Base-by-base conservation (phyloP, 2,329 filamentous ascomycete species). In the Claviceps sp. region DNA sequence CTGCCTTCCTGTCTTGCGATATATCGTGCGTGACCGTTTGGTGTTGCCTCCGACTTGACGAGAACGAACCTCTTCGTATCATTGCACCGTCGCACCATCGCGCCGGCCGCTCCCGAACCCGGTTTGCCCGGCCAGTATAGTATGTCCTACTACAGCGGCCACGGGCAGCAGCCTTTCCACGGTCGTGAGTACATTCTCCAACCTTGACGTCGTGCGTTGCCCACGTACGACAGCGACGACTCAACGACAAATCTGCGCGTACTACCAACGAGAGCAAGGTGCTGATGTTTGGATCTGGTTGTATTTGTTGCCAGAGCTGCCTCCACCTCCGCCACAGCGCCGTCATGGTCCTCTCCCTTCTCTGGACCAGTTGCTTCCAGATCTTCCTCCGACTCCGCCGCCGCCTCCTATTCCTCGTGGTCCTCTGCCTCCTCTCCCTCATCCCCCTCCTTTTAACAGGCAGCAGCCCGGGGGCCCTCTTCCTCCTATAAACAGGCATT, bases 131-230 rank as follows among this genome's bases (percentile, higher is more conserved):
- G 5, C 24, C 47, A 40, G 20, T 56, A 70, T 69, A 22, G 16
- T 57, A 70, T 70, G 67, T 67, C 67, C 50, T 67, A 69, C 53
- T 64, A 62, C 47, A 58, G 59, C 54, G 59, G 59, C 55, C 60
- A 62, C 50, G 57, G 58, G 37, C 61, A 59, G 37, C 48, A 50
- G 42, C 42, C 42, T 55, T 58, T 61, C 40, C 62, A 63, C 55
- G 66, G 67, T 58, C 67, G 67, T 70, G 51, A 64, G 67, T 68
- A 47, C 9, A 45, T n/a, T 26, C 24, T n/a, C 16, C 22, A 18
- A 22, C 34, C 5, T 18, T 13, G n/a, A 30, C 34, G 22, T 13
- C 8, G 8, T 41, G 40, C 48, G 9, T 22, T 16, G 52, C 34
- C 40, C 24, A 16, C 26, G 41, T 43, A 22, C 34, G 44, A 45